Percentiles rank a stretch among this genome's conserved stretches.
Evolutionary conservation across 495 filamentous ascomycete genomes (phyloP).

Genomic region (Tetracladium marchalianum): DNA sequence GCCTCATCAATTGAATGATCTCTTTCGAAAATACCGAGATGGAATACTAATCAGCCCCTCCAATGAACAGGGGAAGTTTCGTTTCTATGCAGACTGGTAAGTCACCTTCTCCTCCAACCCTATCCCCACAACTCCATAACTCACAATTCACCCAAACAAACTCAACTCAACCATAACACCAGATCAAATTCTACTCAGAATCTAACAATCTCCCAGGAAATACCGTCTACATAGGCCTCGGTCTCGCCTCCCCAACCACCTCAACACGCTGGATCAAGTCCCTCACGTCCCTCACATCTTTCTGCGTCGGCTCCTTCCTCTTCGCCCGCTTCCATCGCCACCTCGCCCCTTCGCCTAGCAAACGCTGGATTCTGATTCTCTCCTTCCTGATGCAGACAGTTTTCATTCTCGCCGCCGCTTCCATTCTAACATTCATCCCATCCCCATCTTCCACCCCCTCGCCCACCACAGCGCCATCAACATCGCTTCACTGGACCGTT

Average conservation of each 20-base stretch:
- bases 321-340: slow-evolving; percentile 53
- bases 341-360: slow-evolving; percentile 32
- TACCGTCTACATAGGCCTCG: slow-evolving; percentile 65
- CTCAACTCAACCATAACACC: not conserved
- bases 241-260: slow-evolving; percentile 42
- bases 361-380: slow-evolving; percentile 50
- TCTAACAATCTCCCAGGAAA: slow-evolving; percentile 35
- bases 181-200: not conserved
- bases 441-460: slow-evolving; percentile 14
- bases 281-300: slow-evolving; percentile 49
- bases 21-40: too few species aligned
- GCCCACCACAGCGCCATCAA: slow-evolving; percentile 8
- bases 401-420: slow-evolving; percentile 45
- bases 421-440: slow-evolving; percentile 40
- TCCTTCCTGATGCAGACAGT: slow-evolving; percentile 49
- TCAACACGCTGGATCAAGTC: slow-evolving; percentile 58
- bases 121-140: not conserved
- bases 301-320: slow-evolving; percentile 56
- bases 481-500: slow-evolving; percentile 34
- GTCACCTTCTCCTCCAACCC: not conserved
- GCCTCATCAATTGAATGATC: slow-evolving; percentile 29
- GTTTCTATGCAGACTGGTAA: slow-evolving; percentile 69
- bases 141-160: not conserved
- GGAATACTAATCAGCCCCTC: too few species aligned
- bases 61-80: too few species aligned